These are phyloP conservation scores for Erigeron canadensis DNA, from an alignment of 129 eudicot genomes.

Conservation along the genomic window DNA sequence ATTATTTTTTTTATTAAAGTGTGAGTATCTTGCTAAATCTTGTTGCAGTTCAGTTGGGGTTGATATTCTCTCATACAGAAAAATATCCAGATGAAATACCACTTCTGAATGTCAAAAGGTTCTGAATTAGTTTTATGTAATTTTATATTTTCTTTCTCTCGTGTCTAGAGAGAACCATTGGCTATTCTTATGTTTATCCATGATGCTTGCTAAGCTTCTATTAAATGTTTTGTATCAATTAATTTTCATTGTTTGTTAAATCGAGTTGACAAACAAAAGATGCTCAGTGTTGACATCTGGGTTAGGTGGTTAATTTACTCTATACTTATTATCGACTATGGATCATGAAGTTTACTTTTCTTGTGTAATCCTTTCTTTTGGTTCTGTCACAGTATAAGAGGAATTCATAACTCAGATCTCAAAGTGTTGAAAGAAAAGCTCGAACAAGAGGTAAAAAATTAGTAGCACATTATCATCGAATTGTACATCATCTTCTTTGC, in stretches of 20 bases:
- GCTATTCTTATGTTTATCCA: background rate
- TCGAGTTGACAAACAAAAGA: background rate
- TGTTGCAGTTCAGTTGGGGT: constrained; percentile 81
- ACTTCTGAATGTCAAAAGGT: constrained; percentile 79
- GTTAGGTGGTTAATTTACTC: background rate
- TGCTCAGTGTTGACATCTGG: constrained; percentile 1
- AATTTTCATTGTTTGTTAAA: background rate
- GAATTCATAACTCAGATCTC: constrained; percentile 68
- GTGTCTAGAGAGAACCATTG: background rate
- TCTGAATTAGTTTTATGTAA: background rate
- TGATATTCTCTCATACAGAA: constrained; percentile 92
- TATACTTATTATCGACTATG: constrained; percentile 6
- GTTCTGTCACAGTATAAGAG: constrained; percentile 59
- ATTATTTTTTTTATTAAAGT: constrained; percentile 1
- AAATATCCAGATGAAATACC: constrained; percentile 98
- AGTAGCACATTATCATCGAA: background rate
- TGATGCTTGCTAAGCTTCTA: constrained; percentile 8
- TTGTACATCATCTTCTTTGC: background rate
- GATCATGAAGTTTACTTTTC: background rate
- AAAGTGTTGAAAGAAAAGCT: constrained; percentile 74
- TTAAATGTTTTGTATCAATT: background rate
- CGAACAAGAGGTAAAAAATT: constrained; percentile 67
- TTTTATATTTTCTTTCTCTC: background rate
- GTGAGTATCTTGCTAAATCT: constrained; percentile 23
- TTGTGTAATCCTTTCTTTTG: constrained; percentile 21